These are phyloP conservation scores for Mentha longifolia DNA, from an alignment of 257 asterid species.

Conservation along the genomic window DNA sequence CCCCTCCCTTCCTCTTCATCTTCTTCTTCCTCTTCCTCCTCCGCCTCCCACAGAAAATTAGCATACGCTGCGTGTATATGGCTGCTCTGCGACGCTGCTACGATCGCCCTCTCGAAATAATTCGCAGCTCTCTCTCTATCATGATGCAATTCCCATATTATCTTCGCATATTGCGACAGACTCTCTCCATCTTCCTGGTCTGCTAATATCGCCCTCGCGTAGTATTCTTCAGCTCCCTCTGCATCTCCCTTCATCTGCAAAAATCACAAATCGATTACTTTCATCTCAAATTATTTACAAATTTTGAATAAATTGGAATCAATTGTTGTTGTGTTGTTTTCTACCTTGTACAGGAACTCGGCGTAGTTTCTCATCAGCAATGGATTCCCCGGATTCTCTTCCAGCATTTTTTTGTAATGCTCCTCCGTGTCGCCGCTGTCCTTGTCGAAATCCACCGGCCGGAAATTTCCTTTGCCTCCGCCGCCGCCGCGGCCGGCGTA, in stretches of 20 bases:
- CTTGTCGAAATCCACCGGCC: slow-evolving; percentile 51
- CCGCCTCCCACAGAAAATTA: slow-evolving; percentile 77
- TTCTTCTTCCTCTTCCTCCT: slow-evolving; percentile 46
- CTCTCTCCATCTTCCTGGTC: slow-evolving; percentile 83
- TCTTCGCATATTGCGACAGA: slow-evolving; percentile 68
- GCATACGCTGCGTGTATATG: slow-evolving; percentile 86
- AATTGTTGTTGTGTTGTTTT: background rate
- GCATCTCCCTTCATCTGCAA: slow-evolving; percentile 63
- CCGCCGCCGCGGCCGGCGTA: slow-evolving; percentile 40
- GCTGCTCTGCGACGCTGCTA: slow-evolving; percentile 63
- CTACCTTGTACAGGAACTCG: slow-evolving; percentile 70
- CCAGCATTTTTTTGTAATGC: slow-evolving; percentile 67
- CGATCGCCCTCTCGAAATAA: slow-evolving; percentile 72
- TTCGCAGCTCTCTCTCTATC: slow-evolving; percentile 59
- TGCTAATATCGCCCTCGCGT: slow-evolving; percentile 76
- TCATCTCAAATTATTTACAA: background rate
- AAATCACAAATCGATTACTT: background rate
- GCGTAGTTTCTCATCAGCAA: slow-evolving; percentile 84
- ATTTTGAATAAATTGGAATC: background rate
- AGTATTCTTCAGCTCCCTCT: slow-evolving; percentile 75
- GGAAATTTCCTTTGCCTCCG: slow-evolving; percentile 52
- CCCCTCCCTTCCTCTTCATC: slow-evolving; percentile 26
- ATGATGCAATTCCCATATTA: slow-evolving; percentile 75
- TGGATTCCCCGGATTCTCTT: slow-evolving; percentile 66
- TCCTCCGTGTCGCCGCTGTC: slow-evolving; percentile 59